Percentiles rank a stretch among this genome's conserved stretches.
phyloP scores from a whole-genome alignment of 805 yeast genomes.

The Wickerhamomyces sydowiorum region DNA sequence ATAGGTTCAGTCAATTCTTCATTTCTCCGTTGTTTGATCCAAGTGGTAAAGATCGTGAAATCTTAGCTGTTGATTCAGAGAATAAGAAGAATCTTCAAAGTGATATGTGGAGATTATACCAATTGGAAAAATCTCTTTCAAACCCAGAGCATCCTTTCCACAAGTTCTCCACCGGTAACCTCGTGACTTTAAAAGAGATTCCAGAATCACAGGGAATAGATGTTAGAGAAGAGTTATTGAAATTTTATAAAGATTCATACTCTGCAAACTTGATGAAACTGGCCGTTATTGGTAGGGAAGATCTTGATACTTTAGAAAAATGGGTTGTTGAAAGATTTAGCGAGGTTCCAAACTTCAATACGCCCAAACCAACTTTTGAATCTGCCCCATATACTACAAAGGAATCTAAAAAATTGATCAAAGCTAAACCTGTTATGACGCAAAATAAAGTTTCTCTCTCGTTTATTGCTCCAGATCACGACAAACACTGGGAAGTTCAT shows the following conservation, averaged over 20 bases:
- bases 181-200: conserved; percentile 59
- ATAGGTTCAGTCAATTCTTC: conserved; percentile 90
- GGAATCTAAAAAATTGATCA: conserved; percentile 48
- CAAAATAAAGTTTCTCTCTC: conserved; percentile 57
- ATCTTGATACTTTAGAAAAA: conserved; percentile 59
- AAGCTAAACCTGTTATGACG: conserved; percentile 82
- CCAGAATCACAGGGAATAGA: conserved; percentile 61
- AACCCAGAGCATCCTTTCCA: conserved; percentile 77
- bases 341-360: conserved; percentile 44
- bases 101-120: conserved; percentile 85
- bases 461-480: conserved; percentile 77
- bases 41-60: conserved; percentile 84
- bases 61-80: conserved; percentile 92
- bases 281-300: conserved; percentile 78
- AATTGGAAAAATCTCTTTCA: conserved; percentile 70
- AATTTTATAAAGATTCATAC: conserved; percentile 66
- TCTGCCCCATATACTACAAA: conserved; percentile 42
- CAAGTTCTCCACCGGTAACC: conserved; percentile 88
- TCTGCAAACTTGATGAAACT: conserved; percentile 87
- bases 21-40: conserved; percentile 71
- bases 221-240: conserved; percentile 74
- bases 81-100: conserved; percentile 90
- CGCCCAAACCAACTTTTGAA: conserved; percentile 30
- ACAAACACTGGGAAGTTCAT: conserved; percentile 56
- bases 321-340: conserved; percentile 70